Base-by-base conservation (phyloP, 2,329 filamentous ascomycete genomes). In the Aspergillus phoenicis region DNA sequence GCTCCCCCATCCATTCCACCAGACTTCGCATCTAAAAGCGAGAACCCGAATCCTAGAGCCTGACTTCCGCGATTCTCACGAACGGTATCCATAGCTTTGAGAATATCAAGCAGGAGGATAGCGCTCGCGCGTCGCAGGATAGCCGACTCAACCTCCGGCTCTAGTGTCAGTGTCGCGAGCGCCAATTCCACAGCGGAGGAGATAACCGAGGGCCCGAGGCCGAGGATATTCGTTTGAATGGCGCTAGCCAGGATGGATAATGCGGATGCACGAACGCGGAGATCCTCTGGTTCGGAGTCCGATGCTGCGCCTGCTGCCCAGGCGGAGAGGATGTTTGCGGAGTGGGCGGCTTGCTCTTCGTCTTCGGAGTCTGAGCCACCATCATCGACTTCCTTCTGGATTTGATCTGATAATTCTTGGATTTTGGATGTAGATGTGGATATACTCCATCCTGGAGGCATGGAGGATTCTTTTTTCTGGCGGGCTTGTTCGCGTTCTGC, bases 171-270 rank as follows among this genome's bases (percentile, higher is more conserved):
- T 1, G 74, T 79, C 5, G 75, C 70, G 28, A 80, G 68, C 2
- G 76, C 75, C 17, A 80, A 69, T 7, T 79, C 77, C 6, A 80
- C 69, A 0, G 77, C 71, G 0, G 76, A 74, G 1, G 75, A 70
- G 20, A 75, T 60, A 5, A 78, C 68, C 2, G 65, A 63, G 5
- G 73, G 64, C 0, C 77, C 78, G 5, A 80, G 65, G 2, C 76
- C 78, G 13, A 68, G 59, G 49, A 79, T 69, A 58, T 79, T 80
- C 6, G 73, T 77, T 51, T 77, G 71, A 2, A 80, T 70, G 0
- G 77, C 77, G 1, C 75, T 76, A 4, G 76, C 77, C 4, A 80
- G 71, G 30, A 80, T 76, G 2, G 78, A 80, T 3, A 80, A 67
- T 13, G 78, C 78, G 1, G 78, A 80, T n/a, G 78, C 71, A 4